phyloP scores from a whole-genome alignment of 2,329 filamentous ascomycete genomes.

The Fusarium clavum region DNA sequence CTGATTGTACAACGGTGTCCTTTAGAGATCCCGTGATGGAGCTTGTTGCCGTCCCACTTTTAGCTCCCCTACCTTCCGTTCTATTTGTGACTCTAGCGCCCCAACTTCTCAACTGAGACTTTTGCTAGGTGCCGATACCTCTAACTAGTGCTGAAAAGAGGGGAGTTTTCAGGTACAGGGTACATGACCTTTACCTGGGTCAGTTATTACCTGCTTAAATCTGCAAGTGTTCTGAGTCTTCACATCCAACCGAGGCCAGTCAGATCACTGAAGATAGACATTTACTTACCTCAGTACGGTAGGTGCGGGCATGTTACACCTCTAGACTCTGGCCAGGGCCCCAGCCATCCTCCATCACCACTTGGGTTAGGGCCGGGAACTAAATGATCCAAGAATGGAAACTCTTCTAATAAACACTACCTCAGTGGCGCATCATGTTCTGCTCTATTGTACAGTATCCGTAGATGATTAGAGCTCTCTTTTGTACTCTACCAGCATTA shows the following conservation, averaged over 20 bases:
- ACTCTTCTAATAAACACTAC: constrained; percentile 24
- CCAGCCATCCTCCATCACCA: constrained; percentile 30
- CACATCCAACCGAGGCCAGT: neutral
- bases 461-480: constrained; percentile 1
- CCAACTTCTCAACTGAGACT: neutral
- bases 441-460: neutral
- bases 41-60: constrained; percentile 45
- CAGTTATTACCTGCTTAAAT: constrained; percentile 1
- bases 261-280: neutral
- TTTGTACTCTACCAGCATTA: neutral
- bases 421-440: constrained; percentile 29
- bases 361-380: constrained; percentile 36
- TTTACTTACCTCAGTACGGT: neutral
- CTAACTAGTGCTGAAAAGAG: constrained; percentile 10
- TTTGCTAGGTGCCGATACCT: constrained; percentile 1
- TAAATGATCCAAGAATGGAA: constrained; percentile 40
- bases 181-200: neutral
- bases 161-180: neutral
- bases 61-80: constrained; percentile 25
- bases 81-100: constrained; percentile 11
- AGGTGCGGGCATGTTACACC: neutral
- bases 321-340: constrained; percentile 11
- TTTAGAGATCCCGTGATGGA: constrained; percentile 54
- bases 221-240: constrained; percentile 8
- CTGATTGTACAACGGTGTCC: constrained; percentile 53